A percentile compares a stretch with the other conserved stretches of the same genome.
Conservation (phyloP, 2,329 filamentous ascomycete species). For the Ascosphaera apis region DNA sequence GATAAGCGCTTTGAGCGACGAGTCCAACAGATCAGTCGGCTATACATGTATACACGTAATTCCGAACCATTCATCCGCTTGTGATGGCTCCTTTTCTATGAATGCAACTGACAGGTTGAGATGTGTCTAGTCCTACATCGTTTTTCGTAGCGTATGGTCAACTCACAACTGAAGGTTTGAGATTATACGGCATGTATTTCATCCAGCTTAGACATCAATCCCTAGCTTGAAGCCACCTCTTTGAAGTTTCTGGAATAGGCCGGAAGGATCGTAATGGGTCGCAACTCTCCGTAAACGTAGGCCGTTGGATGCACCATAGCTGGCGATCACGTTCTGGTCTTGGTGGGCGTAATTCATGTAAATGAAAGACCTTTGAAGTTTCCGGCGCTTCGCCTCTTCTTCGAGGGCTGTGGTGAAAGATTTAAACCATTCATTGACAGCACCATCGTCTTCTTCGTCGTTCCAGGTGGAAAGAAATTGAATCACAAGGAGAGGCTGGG, state of each 20-base stretch:
- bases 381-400: neutral
- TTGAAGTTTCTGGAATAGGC: neutral
- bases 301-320: constrained; percentile 1
- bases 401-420: neutral
- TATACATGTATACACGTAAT: no score
- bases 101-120: no score
- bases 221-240: constrained; percentile 8
- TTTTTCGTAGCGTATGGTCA: no score
- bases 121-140: no score
- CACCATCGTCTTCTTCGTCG: constrained; percentile 12
- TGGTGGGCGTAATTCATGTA: constrained; percentile 2
- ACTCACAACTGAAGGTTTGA: no score
- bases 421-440: constrained; percentile 6
- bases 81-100: no score
- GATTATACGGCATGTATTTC: neutral
- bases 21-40: no score
- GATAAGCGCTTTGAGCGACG: no score
- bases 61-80: no score
- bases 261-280: constrained; percentile 7
- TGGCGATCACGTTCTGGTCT: neutral
- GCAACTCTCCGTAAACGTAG: constrained; percentile 3
- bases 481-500: constrained; percentile 10
- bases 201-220: neutral
- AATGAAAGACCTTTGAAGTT: neutral
- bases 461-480: constrained; percentile 13